These are phyloP conservation scores for Lantana camara DNA, from an alignment of 257 asterid genomes.

Conservation along the genomic window DNA sequence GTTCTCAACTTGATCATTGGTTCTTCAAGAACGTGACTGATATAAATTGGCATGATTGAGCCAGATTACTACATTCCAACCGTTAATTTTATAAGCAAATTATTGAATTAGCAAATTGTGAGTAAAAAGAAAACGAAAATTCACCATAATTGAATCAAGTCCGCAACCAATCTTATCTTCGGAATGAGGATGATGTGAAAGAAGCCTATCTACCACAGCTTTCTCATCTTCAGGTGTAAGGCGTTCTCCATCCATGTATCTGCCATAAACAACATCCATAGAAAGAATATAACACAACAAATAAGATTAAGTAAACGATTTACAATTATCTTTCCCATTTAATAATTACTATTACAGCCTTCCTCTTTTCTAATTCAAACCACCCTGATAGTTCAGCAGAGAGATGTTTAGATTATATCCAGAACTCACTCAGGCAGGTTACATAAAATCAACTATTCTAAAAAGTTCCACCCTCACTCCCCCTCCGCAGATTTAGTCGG, in stretches of 20 bases:
- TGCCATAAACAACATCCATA: constrained; percentile 27
- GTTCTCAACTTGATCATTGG: too few species aligned
- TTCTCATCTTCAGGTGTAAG: constrained; percentile 77
- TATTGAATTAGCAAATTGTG: not conserved
- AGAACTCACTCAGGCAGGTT: not conserved
- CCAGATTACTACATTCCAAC: too few species aligned
- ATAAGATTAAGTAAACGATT: not conserved
- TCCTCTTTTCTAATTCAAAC: not conserved
- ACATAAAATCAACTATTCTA: too few species aligned
- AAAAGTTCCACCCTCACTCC: too few species aligned
- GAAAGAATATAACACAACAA: too few species aligned
- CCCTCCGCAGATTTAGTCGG: too few species aligned
- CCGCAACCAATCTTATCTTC: constrained; percentile 92
- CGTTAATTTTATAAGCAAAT: too few species aligned
- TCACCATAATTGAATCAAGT: constrained; percentile 92
- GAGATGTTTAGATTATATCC: too few species aligned
- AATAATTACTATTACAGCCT: not conserved
- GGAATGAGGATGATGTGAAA: constrained; percentile 82
- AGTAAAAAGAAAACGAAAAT: constrained; percentile 38
- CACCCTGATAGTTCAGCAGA: not conserved
- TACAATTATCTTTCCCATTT: not conserved
- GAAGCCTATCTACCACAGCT: constrained; percentile 71
- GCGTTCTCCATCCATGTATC: constrained; percentile 89
- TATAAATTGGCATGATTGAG: too few species aligned
- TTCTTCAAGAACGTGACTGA: too few species aligned